Base-by-base conservation (phyloP, 2,329 filamentous ascomycete genomes). In the Triangularia verruculosa region DNA sequence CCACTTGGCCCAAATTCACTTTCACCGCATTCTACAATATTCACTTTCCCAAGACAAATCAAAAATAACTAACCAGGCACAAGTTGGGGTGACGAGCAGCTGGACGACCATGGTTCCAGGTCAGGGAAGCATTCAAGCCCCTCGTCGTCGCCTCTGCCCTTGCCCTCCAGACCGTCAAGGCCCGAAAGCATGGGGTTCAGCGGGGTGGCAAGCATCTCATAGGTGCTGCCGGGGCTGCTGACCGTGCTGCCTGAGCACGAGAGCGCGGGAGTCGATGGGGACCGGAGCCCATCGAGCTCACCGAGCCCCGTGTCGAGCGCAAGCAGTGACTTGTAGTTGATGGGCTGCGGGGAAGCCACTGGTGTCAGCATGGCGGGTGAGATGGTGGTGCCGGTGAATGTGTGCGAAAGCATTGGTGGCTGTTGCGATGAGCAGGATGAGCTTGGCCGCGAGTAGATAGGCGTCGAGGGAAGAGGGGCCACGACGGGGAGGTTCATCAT, bases 201-300 rank as follows among this genome's bases (percentile, higher is more conserved):
- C 2, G 93, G 92, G n/a, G 92, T 96, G 67, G 90, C 89, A 63
- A 96, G 78, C 68, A 92, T 80, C 67, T 93, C 91, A 74, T 83
- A 89, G 76, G 39, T 47, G 51, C 84, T 89, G 67, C 89, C 89
- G 59, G 94, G 92, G 83, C 92, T 97, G 80, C 91, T 92, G 72
- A 92, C 89, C 62, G 86, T 88, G 82, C 93, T 97, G 69, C 90
- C 90, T 28, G 92, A 89, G 2, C 90, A 89, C 24, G 93, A 97
- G 71, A 97, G 83, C 54, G 93, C 90, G 57, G 93, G 93, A 20
- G 93, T 97, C 7, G 92, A 88, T 32, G 93, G 93, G 73, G 91
- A 92, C 78, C 47, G 47, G 7, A 87, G 84, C 70, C 82, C 77
- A 64, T 89, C 86, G 28, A 78, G 77, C 70, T 88, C 83, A 70